A percentile compares a stretch with the other conserved stretches of the same genome.
phyloP scores from a whole-genome alignment of 306 rosid genomes.

The Cucurbita ficifolia region DNA sequence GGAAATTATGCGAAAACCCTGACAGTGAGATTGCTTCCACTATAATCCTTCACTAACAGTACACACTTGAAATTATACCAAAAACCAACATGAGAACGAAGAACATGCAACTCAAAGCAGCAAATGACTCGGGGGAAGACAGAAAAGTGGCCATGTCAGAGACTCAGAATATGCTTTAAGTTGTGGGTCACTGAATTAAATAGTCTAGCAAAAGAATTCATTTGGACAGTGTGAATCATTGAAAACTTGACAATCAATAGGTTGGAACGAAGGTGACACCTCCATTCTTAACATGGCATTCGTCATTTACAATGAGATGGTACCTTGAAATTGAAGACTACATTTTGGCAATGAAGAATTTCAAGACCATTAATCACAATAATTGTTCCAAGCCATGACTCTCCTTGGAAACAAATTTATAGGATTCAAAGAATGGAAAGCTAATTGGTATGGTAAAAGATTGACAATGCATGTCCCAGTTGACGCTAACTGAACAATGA shows the following conservation, averaged over 20 bases:
- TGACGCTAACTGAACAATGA: neutral
- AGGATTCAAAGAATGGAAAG: neutral
- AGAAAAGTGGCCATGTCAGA: neutral
- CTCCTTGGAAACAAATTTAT: neutral
- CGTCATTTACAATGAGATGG: neutral
- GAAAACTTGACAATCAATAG: neutral
- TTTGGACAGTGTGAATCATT: neutral
- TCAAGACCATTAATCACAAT: neutral
- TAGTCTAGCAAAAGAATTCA: neutral
- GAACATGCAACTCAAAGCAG: neutral
- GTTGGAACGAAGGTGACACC: slow-evolving; percentile 1
- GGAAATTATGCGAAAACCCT: neutral
- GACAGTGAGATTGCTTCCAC: neutral
- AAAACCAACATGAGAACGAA: neutral
- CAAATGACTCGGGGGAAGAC: neutral
- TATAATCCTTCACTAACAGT: slow-evolving; percentile 3
- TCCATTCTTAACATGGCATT: neutral
- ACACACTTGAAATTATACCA: neutral
- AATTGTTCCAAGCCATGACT: neutral
- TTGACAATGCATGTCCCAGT: neutral
- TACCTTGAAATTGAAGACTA: neutral
- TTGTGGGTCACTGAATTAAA: slow-evolving; percentile 1
- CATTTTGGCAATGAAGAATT: neutral
- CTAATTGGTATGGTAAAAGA: neutral
- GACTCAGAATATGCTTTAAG: neutral